Percentiles rank a stretch among this genome's conserved stretches.
Conservation (phyloP, 106 monocot genomes). For the Cymbidium sinense region DNA sequence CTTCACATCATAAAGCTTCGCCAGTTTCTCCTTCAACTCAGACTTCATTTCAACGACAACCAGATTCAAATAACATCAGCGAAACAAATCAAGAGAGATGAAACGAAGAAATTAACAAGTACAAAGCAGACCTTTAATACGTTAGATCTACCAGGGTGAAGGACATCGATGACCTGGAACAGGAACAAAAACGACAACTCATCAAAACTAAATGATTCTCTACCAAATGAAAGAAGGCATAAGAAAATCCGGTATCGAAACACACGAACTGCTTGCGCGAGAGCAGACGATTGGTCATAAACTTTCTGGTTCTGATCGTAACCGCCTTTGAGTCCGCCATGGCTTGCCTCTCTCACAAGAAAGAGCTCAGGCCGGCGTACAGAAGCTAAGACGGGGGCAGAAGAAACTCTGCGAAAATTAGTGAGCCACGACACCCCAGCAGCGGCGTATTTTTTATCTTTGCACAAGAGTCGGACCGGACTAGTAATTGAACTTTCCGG, state of each 20-base stretch:
- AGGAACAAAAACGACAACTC: background rate
- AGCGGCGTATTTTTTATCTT: too few relatives aligned
- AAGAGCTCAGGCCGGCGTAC: too few relatives aligned
- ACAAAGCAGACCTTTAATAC: slow-evolving; percentile 48
- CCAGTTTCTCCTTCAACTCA: slow-evolving; percentile 73
- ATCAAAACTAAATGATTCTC: background rate
- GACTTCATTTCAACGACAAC: slow-evolving; percentile 23
- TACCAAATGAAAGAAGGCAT: background rate
- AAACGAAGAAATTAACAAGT: background rate
- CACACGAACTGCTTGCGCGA: slow-evolving; percentile 81
- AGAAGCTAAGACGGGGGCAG: too few relatives aligned
- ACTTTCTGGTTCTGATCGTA: slow-evolving; percentile 71
- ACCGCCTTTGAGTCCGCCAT: slow-evolving; percentile 75
- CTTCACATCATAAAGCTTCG: slow-evolving; percentile 63
- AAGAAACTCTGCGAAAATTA: too few relatives aligned
- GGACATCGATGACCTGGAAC: slow-evolving; percentile 54
- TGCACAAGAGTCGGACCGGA: too few relatives aligned
- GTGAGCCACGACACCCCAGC: too few relatives aligned
- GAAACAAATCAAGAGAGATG: background rate
- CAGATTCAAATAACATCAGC: background rate
- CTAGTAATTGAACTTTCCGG: too few relatives aligned
- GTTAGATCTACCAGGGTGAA: slow-evolving; percentile 67
- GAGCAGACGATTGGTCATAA: slow-evolving; percentile 88
- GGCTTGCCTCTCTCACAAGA: background rate
- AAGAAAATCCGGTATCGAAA: background rate